Percentiles rank a stretch among this genome's conserved stretches.
Conservation (phyloP, 192 early-diverging fungal genomes). For the Linnemannia schmuckeri region DNA sequence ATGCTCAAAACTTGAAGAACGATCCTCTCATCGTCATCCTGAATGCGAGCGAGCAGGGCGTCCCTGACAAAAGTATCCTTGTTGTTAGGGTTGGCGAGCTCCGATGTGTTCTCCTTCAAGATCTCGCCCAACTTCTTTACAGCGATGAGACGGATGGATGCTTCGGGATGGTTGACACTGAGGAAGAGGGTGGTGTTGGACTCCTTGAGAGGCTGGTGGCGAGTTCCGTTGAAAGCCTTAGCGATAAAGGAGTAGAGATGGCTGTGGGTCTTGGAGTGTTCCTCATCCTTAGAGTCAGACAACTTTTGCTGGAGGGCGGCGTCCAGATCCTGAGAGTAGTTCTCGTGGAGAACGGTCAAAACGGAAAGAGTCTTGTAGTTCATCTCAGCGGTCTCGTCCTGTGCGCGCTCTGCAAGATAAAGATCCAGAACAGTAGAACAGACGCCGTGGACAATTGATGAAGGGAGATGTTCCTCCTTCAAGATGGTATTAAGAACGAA, state of each 20-base stretch:
- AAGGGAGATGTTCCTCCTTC: slow-evolving; percentile 48
- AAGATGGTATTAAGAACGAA: slow-evolving; percentile 54
- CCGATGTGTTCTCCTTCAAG: slow-evolving; percentile 57
- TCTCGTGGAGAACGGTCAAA: slow-evolving; percentile 53
- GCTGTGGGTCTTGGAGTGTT: slow-evolving; percentile 31
- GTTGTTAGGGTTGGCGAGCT: slow-evolving; percentile 33
- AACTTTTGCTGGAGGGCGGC: slow-evolving; percentile 57
- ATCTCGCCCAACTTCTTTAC: slow-evolving; percentile 74
- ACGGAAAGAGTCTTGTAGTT: slow-evolving; percentile 37
- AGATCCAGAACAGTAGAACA: slow-evolving; percentile 53
- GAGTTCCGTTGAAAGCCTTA: slow-evolving; percentile 66
- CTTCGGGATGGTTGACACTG: slow-evolving; percentile 81
- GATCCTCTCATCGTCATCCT: slow-evolving; percentile 66
- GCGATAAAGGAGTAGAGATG: slow-evolving; percentile 70
- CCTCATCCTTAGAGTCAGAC: slow-evolving; percentile 32
- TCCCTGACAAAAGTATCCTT: slow-evolving; percentile 60
- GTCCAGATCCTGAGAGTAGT: slow-evolving; percentile 62
- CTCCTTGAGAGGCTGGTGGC: slow-evolving; percentile 73
- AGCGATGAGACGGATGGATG: slow-evolving; percentile 77
- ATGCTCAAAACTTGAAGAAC: slow-evolving; percentile 58
- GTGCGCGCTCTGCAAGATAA: slow-evolving; percentile 39
- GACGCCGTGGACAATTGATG: slow-evolving; percentile 44
- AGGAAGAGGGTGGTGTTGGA: slow-evolving; percentile 85
- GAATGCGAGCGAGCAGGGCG: slow-evolving; percentile 62
- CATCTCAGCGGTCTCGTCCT: slow-evolving; percentile 24